These are phyloP conservation scores for Leptographium procerum DNA, from an alignment of 2,329 filamentous ascomycete genomes.

Conservation along the genomic window DNA sequence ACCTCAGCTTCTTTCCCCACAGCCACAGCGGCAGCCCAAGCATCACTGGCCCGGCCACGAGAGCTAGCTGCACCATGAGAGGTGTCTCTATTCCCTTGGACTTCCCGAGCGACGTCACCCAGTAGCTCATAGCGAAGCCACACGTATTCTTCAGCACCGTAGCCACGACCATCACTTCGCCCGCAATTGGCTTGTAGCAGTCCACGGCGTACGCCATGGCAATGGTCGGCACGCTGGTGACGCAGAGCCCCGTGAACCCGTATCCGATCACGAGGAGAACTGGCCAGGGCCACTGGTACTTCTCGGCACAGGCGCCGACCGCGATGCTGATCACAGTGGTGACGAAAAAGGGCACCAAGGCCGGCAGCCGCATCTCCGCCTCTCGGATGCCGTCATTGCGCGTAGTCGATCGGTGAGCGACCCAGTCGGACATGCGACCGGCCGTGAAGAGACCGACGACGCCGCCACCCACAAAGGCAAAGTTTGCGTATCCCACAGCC, in stretches of 20 bases:
- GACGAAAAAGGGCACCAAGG: constrained; percentile 30
- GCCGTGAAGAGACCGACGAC: constrained; percentile 28
- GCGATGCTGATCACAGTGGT: constrained; percentile 32
- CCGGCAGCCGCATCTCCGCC: constrained; percentile 33
- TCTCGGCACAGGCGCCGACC: constrained; percentile 33
- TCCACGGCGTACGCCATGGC: constrained; percentile 49
- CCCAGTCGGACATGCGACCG: constrained; percentile 31
- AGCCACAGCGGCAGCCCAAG: background rate
- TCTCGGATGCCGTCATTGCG: constrained; percentile 32
- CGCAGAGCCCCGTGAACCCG: constrained; percentile 20
- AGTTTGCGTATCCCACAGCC: constrained; percentile 36
- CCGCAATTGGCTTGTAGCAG: constrained; percentile 51
- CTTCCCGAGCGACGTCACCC: background rate
- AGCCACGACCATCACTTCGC: constrained; percentile 48
- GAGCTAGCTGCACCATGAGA: background rate
- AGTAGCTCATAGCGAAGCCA: constrained; percentile 15
- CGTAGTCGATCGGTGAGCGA: constrained; percentile 25
- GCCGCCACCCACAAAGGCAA: constrained; percentile 29
- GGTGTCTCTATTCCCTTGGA: background rate
- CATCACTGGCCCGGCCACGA: background rate
- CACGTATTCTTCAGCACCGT: constrained; percentile 50
- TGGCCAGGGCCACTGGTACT: constrained; percentile 34
- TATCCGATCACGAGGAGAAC: constrained; percentile 37
- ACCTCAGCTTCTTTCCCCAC: background rate
- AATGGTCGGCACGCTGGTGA: constrained; percentile 43